Evolutionary conservation across 2,329 filamentous ascomycete genomes (phyloP).

Genomic region (Fusarium anguioides): DNA sequence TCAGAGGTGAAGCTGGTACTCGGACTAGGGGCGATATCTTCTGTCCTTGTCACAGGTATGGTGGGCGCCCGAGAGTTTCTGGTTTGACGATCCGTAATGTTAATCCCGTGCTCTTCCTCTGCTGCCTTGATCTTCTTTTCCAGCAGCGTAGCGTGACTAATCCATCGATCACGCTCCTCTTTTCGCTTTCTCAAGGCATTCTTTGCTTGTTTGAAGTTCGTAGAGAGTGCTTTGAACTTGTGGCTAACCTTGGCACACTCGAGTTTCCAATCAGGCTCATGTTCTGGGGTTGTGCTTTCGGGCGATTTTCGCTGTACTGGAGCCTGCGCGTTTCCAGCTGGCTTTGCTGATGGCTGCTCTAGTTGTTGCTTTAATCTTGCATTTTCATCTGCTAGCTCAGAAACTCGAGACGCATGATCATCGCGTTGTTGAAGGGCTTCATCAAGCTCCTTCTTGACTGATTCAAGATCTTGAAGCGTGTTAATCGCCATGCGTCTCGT

Average conservation of each 20-base stretch:
- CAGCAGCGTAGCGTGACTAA: slow-evolving; percentile 56
- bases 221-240: slow-evolving; percentile 55
- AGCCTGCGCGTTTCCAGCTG: background rate
- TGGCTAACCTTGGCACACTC: slow-evolving; percentile 54
- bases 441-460: slow-evolving; percentile 56
- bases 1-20: slow-evolving; percentile 39
- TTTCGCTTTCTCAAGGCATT: slow-evolving; percentile 55
- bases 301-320: background rate
- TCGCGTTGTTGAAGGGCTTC: slow-evolving; percentile 35
- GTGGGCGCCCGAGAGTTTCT: slow-evolving; percentile 20
- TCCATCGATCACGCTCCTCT: slow-evolving; percentile 58
- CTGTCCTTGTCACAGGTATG: slow-evolving; percentile 11
- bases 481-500: no score
- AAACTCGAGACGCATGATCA: slow-evolving; percentile 15
- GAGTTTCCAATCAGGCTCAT: slow-evolving; percentile 42
- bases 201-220: slow-evolving; percentile 56
- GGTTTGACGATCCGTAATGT: slow-evolving; percentile 43
- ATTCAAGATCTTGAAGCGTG: slow-evolving; percentile 49
- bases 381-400: slow-evolving; percentile 36
- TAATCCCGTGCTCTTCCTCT: slow-evolving; percentile 52
- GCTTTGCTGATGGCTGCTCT: slow-evolving; percentile 8
- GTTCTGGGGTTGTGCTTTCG: background rate
- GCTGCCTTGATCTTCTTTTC: slow-evolving; percentile 57
- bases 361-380: slow-evolving; percentile 32
- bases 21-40: slow-evolving; percentile 23